phyloP scores from a whole-genome alignment of 2,329 filamentous ascomycete species.

The Apiospora malaysiana region DNA sequence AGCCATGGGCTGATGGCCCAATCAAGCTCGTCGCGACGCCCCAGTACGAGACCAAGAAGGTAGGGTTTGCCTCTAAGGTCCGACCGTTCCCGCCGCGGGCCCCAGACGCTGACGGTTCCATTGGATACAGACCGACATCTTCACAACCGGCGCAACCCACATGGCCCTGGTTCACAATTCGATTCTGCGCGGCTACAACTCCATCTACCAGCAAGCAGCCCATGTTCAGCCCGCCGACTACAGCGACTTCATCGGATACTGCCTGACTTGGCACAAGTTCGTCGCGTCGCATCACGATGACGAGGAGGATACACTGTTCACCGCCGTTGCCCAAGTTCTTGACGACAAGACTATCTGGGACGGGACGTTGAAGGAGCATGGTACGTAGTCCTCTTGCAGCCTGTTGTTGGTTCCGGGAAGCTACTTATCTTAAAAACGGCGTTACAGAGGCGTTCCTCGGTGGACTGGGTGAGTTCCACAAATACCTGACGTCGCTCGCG shows the following conservation, averaged over 20 bases:
- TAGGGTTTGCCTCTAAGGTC: slow-evolving; percentile 30
- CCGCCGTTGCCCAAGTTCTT: slow-evolving; percentile 58
- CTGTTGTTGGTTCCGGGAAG: neutral
- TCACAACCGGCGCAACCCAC: slow-evolving; percentile 64
- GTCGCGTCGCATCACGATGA: slow-evolving; percentile 66
- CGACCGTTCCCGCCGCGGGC: neutral
- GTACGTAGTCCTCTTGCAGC: slow-evolving; percentile 40
- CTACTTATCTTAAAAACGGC: neutral
- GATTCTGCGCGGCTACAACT: slow-evolving; percentile 68
- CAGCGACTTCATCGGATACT: slow-evolving; percentile 63
- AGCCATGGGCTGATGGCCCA: slow-evolving; percentile 60
- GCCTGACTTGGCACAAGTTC: slow-evolving; percentile 63
- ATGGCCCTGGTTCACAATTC: slow-evolving; percentile 68
- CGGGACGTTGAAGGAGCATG: slow-evolving; percentile 60
- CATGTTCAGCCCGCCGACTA: slow-evolving; percentile 58
- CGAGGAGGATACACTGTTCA: slow-evolving; percentile 63
- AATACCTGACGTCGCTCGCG: slow-evolving; percentile 53
- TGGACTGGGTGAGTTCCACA: slow-evolving; percentile 57
- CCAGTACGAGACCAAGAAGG: slow-evolving; percentile 57
- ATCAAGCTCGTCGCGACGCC: slow-evolving; percentile 61
- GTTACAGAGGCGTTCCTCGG: slow-evolving; percentile 53
- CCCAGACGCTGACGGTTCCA: neutral
- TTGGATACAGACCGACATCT: slow-evolving; percentile 56
- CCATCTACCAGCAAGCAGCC: slow-evolving; percentile 65
- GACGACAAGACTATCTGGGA: slow-evolving; percentile 56